These are phyloP conservation scores for Globisporangium solare DNA, from an alignment of 352 stramenopile species.

Conservation along the genomic window DNA sequence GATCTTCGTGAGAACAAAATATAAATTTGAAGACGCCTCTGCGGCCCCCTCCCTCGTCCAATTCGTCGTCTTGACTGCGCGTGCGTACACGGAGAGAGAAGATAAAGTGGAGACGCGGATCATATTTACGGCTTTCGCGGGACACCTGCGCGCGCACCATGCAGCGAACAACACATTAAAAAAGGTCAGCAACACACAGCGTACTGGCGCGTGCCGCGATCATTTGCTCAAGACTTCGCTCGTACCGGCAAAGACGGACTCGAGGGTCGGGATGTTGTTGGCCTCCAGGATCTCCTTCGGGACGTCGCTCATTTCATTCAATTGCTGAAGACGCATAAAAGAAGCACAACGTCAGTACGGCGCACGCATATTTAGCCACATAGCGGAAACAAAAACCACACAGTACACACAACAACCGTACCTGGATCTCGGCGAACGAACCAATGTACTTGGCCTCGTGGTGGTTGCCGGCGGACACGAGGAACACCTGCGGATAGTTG, in stretches of 20 bases:
- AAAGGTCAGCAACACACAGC: neutral
- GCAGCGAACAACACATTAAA: neutral
- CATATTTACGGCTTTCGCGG: slow-evolving; percentile 12
- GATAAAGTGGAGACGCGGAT: neutral
- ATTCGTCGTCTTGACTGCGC: no score
- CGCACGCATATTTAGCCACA: neutral
- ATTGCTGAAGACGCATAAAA: slow-evolving; percentile 28
- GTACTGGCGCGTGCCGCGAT: neutral
- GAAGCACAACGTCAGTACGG: neutral
- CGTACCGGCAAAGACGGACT: slow-evolving; percentile 68
- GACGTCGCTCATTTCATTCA: slow-evolving; percentile 83
- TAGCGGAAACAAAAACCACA: neutral
- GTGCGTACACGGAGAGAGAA: neutral
- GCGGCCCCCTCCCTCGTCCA: no score
- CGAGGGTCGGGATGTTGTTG: slow-evolving; percentile 74
- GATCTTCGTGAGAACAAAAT: neutral
- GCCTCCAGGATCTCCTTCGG: slow-evolving; percentile 65
- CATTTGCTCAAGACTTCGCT: neutral
- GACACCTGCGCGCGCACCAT: slow-evolving; percentile 6
- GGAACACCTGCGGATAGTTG: slow-evolving; percentile 86
- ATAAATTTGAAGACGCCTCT: neutral
- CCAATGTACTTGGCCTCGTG: slow-evolving; percentile 51
- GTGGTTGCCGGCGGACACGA: slow-evolving; percentile 32
- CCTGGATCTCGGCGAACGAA: slow-evolving; percentile 80
- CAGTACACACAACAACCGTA: slow-evolving; percentile 17